These are phyloP conservation scores for Erythrophleum fordii DNA, from an alignment of 306 rosid genomes.

Conservation along the genomic window DNA sequence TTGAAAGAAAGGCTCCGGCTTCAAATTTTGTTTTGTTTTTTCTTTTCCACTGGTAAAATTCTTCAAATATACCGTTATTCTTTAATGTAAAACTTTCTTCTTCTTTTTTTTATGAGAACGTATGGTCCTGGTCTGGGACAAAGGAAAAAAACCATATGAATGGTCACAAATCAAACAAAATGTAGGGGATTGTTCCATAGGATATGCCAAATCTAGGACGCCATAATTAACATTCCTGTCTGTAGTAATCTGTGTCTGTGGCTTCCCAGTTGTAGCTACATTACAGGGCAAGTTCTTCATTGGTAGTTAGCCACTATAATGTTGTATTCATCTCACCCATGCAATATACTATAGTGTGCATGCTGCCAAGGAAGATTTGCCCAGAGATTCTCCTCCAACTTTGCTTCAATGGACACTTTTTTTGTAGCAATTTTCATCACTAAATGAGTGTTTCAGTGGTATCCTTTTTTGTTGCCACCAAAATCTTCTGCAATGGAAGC, in stretches of 20 bases:
- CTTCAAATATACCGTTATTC: no score
- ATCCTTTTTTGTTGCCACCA: no score
- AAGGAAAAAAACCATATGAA: constrained; percentile 49
- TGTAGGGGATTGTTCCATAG: constrained; percentile 52
- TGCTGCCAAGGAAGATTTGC: constrained; percentile 75
- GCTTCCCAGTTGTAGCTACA: constrained; percentile 44
- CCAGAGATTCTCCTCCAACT: constrained; percentile 57
- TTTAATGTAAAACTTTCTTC: no score
- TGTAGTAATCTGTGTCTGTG: not conserved
- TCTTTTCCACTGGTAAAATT: no score
- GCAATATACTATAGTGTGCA: constrained; percentile 31
- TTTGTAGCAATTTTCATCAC: no score
- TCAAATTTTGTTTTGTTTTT: no score
- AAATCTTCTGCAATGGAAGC: no score
- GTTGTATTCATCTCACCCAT: constrained; percentile 1
- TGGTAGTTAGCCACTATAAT: constrained; percentile 57
- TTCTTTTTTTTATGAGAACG: no score
- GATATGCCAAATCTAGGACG: constrained; percentile 51
- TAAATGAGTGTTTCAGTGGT: no score
- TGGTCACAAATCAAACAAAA: not conserved
- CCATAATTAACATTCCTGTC: constrained; percentile 29
- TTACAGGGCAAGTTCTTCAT: constrained; percentile 63
- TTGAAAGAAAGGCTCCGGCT: no score
- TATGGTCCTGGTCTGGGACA: not conserved
- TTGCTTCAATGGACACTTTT: not conserved